These are phyloP conservation scores for Ogataea parapolymorpha DNA, from an alignment of 805 yeast genomes.

Conservation along the genomic window DNA sequence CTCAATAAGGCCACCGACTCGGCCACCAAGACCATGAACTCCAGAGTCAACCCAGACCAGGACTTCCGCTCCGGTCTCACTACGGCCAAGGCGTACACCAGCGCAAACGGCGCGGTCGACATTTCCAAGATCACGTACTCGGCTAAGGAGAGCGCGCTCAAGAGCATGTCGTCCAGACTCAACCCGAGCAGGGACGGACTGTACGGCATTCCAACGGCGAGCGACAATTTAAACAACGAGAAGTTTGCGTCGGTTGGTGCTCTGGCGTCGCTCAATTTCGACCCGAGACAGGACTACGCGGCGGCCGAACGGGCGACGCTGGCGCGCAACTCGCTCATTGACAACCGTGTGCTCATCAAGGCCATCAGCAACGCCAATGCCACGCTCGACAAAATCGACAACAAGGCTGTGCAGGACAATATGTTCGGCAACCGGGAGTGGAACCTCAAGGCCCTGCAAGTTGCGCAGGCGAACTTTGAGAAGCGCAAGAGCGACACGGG, in stretches of 20 bases:
- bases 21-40: conserved; percentile 43
- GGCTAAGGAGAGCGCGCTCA: conserved; percentile 41
- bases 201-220: conserved; percentile 41
- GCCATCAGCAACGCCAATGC: conserved; percentile 51
- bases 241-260: conserved; percentile 56
- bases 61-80: conserved; percentile 32
- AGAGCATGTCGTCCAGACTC: conserved; percentile 29
- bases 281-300: conserved; percentile 39
- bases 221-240: conserved; percentile 40
- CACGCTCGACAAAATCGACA: conserved; percentile 27
- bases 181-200: conserved; percentile 22
- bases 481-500: conserved; percentile 44
- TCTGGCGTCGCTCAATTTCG: conserved; percentile 47
- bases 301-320: conserved; percentile 39
- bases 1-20: conserved; percentile 33
- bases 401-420: conserved; percentile 22
- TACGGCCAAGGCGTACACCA: conserved; percentile 28
- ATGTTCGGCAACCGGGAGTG: conserved; percentile 30
- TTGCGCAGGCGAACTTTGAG: conserved; percentile 67
- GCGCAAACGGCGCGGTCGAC: conserved; percentile 45
- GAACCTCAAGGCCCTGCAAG: conserved; percentile 70
- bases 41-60: conserved; percentile 43
- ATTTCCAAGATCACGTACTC: conserved; percentile 48
- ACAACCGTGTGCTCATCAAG: conserved; percentile 42
- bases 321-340: conserved; percentile 37